Conservation (phyloP, 2,329 filamentous ascomycete species). For the Orbilia quercus region DNA sequence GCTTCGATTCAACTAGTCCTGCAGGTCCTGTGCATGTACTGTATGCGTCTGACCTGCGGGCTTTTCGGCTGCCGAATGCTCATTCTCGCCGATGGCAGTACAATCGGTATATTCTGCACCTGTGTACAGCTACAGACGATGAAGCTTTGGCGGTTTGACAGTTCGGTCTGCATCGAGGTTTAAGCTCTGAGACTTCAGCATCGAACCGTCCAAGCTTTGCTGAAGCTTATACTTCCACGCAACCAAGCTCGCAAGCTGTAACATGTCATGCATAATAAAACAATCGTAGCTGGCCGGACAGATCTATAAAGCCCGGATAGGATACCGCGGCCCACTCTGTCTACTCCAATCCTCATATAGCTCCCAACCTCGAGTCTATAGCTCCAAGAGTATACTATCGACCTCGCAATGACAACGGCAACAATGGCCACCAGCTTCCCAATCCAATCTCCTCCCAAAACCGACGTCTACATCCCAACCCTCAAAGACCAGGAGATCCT, state of each 20-base stretch:
- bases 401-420: background rate
- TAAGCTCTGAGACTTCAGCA: conserved; percentile 10
- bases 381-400: background rate
- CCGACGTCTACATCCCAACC: conserved; percentile 58
- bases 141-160: no score
- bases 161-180: background rate
- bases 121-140: background rate
- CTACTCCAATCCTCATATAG: background rate
- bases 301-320: background rate
- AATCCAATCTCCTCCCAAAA: conserved; percentile 26
- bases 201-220: conserved; percentile 1
- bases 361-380: background rate
- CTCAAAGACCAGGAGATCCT: conserved; percentile 59
- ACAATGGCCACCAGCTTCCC: conserved; percentile 19
- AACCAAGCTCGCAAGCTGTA: background rate
- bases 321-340: background rate
- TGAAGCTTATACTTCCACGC: background rate
- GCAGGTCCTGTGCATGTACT: background rate
- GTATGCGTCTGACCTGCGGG: conserved; percentile 10
- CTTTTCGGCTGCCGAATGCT: conserved; percentile 40
- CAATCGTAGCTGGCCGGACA: background rate
- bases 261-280: background rate
- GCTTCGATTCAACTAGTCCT: conserved; percentile 17
- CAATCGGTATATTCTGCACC: background rate
- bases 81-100: background rate